These are phyloP conservation scores for Alloteropsis semialata DNA, from an alignment of 176 grass and related monocot genomes.

Conservation along the genomic window DNA sequence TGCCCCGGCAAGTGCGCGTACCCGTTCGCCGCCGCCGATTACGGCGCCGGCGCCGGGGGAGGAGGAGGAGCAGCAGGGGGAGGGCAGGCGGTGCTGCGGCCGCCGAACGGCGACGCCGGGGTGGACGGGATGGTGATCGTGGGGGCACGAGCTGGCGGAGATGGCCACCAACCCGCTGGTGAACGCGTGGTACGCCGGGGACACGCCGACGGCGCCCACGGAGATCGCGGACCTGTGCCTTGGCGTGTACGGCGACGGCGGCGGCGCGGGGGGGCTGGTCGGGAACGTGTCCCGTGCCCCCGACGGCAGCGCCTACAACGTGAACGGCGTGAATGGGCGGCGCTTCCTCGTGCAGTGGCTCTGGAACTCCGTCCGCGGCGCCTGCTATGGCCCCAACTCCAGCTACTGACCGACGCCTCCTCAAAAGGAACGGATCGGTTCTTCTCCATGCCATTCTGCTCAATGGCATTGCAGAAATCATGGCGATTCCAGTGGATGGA, in stretches of 20 bases:
- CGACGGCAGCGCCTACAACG: slow-evolving; percentile 63
- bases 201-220: slow-evolving; percentile 72
- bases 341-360: slow-evolving; percentile 89
- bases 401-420: slow-evolving; percentile 3
- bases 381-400: slow-evolving; percentile 82
- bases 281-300: slow-evolving; percentile 57
- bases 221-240: slow-evolving; percentile 92
- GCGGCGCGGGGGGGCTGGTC: slow-evolving; percentile 55
- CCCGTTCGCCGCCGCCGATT: slow-evolving; percentile 61
- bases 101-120: slow-evolving; percentile 73
- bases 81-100: slow-evolving; percentile 33
- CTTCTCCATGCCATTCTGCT: slow-evolving; percentile 18
- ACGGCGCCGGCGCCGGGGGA: not conserved
- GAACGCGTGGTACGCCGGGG: slow-evolving; percentile 90
- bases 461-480: slow-evolving; percentile 28
- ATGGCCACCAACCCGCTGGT: slow-evolving; percentile 65
- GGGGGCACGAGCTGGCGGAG: slow-evolving; percentile 75
- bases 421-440: not conserved
- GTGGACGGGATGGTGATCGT: slow-evolving; percentile 85
- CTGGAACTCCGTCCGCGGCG: slow-evolving; percentile 56
- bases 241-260: slow-evolving; percentile 72
- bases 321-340: slow-evolving; percentile 71
- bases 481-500: not conserved
- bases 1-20: slow-evolving; percentile 77
- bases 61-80: not conserved